Evolutionary conservation across 208 protist species (phyloP).

Genomic region (Wallacemonas sp.): DNA sequence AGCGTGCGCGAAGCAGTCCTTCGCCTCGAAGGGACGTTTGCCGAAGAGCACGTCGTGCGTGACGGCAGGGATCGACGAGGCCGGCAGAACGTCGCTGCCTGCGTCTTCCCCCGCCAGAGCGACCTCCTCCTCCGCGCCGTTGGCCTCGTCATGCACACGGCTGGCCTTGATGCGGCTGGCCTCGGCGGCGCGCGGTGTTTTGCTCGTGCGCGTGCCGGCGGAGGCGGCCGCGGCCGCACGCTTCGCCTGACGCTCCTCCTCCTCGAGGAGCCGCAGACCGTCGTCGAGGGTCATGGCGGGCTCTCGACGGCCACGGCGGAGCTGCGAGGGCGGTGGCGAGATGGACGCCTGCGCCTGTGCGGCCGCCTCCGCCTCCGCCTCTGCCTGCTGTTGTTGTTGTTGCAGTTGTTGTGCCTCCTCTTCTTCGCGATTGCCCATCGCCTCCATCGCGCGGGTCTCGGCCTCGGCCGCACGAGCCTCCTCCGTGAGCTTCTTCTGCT

Average conservation of each 20-base stretch:
- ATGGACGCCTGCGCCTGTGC: background rate
- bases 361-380: background rate
- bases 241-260: conserved; percentile 7
- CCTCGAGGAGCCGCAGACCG: conserved; percentile 12
- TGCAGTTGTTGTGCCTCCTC: background rate
- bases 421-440: background rate
- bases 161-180: background rate
- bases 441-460: conserved; percentile 1
- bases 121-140: background rate
- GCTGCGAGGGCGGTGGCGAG: background rate
- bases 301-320: conserved; percentile 6
- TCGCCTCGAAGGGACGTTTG: conserved; percentile 28
- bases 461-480: conserved; percentile 9
- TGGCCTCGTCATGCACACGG: background rate
- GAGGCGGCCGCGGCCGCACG: background rate
- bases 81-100: background rate
- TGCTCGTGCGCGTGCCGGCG: background rate
- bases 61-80: conserved; percentile 7
- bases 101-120: background rate
- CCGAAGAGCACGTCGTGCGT: conserved; percentile 31
- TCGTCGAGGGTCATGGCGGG: conserved; percentile 10
- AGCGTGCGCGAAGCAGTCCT: conserved; percentile 31
- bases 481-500: conserved; percentile 22
- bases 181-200: background rate
- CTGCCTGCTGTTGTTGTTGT: background rate